Conservation (phyloP, 2,329 filamentous ascomycete species). For the Aspergillus spinulosporus region DNA sequence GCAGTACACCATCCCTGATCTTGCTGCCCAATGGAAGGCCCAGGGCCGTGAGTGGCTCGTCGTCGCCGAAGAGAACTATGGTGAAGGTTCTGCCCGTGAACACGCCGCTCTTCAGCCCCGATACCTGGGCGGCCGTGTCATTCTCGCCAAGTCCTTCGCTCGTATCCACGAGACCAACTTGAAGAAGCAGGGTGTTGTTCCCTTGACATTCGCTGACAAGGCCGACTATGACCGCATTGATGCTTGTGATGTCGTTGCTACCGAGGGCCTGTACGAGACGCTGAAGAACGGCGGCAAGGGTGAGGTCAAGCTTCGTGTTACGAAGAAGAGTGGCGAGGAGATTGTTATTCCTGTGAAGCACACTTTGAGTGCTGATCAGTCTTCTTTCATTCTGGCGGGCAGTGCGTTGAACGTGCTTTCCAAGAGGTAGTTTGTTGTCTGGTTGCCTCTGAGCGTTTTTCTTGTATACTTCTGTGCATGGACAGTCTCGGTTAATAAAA, state of each 20-base stretch:
- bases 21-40: conserved; percentile 80
- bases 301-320: conserved; percentile 23
- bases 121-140: conserved; percentile 83
- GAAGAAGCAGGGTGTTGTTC: conserved; percentile 97
- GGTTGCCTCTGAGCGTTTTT: conserved; percentile 1
- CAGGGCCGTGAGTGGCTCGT: conserved; percentile 81
- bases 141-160: conserved; percentile 83
- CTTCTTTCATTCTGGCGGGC: conserved; percentile 86
- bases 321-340: conserved; percentile 57
- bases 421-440: conserved; percentile 29
- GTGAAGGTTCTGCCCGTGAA: conserved; percentile 84
- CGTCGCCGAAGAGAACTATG: conserved; percentile 96
- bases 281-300: conserved; percentile 48
- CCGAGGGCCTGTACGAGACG: conserved; percentile 80
- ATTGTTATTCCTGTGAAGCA: conserved; percentile 77
- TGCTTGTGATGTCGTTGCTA: conserved; percentile 80
- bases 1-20: conserved; percentile 76
- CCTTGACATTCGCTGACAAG: conserved; percentile 85
- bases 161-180: conserved; percentile 94
- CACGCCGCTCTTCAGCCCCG: conserved; percentile 87
- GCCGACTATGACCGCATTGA: conserved; percentile 81
- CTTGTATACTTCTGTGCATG: background rate
- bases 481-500: background rate
- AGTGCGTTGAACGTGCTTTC: conserved; percentile 90
- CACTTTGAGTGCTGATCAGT: conserved; percentile 85